These are phyloP conservation scores for Tolypocladium sp. DNA, from an alignment of 2,329 filamentous ascomycete genomes.

Conservation along the genomic window DNA sequence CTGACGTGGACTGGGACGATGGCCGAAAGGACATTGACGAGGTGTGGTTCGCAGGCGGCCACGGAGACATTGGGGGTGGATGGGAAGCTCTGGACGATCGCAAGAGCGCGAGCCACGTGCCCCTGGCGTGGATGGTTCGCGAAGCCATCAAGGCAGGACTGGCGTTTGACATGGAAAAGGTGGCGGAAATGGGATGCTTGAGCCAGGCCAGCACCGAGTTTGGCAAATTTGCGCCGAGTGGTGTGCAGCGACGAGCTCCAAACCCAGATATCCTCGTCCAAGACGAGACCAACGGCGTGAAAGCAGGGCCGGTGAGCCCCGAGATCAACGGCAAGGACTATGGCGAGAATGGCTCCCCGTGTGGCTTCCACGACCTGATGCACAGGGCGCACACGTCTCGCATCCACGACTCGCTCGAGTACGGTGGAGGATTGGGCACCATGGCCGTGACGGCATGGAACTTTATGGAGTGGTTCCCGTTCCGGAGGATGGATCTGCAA, in stretches of 20 bases:
- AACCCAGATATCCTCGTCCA: slow-evolving; percentile 15
- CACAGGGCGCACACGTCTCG: slow-evolving; percentile 42
- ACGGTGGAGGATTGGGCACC: slow-evolving; percentile 46
- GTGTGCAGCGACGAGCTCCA: not conserved
- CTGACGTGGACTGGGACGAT: slow-evolving; percentile 31
- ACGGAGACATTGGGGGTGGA: slow-evolving; percentile 71
- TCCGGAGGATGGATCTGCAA: slow-evolving; percentile 70
- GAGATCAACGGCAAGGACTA: slow-evolving; percentile 12
- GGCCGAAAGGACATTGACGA: slow-evolving; percentile 67
- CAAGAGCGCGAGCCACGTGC: slow-evolving; percentile 59
- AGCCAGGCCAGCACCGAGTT: slow-evolving; percentile 5
- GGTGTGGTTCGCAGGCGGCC: slow-evolving; percentile 71
- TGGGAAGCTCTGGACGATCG: slow-evolving; percentile 50
- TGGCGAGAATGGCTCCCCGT: slow-evolving; percentile 9
- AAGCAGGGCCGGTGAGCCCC: slow-evolving; percentile 9
- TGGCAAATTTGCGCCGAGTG: not conserved
- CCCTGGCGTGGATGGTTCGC: slow-evolving; percentile 61
- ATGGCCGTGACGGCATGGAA: slow-evolving; percentile 60
- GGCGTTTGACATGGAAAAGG: slow-evolving; percentile 58
- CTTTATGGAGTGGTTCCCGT: slow-evolving; percentile 74
- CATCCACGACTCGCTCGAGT: slow-evolving; percentile 65
- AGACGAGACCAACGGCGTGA: slow-evolving; percentile 8
- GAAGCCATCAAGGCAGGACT: slow-evolving; percentile 55
- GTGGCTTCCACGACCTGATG: slow-evolving; percentile 48
- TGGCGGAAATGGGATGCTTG: slow-evolving; percentile 54